Evolutionary conservation across 2,329 filamentous ascomycete genomes (phyloP).

Genomic region (Tolypocladium endophyticum): DNA sequence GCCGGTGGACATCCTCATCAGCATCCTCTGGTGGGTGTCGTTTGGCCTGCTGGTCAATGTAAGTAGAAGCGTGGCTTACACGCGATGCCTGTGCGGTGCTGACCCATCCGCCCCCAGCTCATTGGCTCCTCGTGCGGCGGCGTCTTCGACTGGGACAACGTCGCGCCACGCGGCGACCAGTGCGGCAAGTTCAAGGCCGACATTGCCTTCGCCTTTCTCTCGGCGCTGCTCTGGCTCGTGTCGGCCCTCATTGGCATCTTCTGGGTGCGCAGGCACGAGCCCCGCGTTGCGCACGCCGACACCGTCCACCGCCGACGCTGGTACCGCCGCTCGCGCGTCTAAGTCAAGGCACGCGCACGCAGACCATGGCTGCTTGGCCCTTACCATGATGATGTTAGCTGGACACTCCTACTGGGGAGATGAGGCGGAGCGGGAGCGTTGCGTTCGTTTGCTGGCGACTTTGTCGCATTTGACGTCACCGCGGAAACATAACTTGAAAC

Average conservation of each 20-base stretch:
- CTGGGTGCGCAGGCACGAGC: conserved; percentile 35
- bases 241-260: conserved; percentile 48
- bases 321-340: conserved; percentile 31
- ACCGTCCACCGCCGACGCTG: conserved; percentile 25
- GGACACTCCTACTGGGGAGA: not conserved
- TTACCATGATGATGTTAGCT: not conserved
- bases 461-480: not conserved
- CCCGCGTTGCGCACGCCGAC: conserved; percentile 21
- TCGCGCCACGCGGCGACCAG: conserved; percentile 35
- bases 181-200: conserved; percentile 63
- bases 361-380: not conserved
- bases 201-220: conserved; percentile 62
- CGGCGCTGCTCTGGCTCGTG: conserved; percentile 59
- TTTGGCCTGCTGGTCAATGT: conserved; percentile 58
- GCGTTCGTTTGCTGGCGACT: not conserved
- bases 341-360: conserved; percentile 2
- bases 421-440: not conserved
- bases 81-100: too few relatives aligned
- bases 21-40: conserved; percentile 57
- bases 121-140: conserved; percentile 40
- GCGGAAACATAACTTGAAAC: not conserved
- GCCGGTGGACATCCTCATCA: conserved; percentile 60
- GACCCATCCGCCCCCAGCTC: conserved; percentile 17
- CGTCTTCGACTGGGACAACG: conserved; percentile 49
- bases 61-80: conserved; percentile 16